phyloP scores from a whole-genome alignment of 1,284 basidiomycete genomes.

The Cryptococcus hybrid region DNA sequence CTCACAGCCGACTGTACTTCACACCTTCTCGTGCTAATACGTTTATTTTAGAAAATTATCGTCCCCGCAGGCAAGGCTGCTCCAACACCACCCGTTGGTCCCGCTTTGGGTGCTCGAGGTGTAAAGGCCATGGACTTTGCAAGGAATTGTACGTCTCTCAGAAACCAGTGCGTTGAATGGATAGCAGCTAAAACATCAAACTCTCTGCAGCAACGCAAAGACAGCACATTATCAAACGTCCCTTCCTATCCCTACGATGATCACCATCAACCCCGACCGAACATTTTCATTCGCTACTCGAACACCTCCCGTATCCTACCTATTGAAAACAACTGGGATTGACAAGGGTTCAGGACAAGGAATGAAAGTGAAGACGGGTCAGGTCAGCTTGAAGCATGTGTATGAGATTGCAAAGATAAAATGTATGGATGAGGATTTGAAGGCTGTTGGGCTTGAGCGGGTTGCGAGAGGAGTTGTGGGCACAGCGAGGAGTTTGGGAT shows the following conservation, averaged over 20 bases:
- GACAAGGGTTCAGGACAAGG: slow-evolving; percentile 72
- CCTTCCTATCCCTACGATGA: slow-evolving; percentile 83
- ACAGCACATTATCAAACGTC: slow-evolving; percentile 86
- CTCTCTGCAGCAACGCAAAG: slow-evolving; percentile 66
- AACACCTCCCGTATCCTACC: slow-evolving; percentile 86
- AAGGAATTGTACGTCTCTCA: slow-evolving; percentile 73
- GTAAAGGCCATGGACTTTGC: slow-evolving; percentile 99
- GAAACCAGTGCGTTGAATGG: slow-evolving; percentile 63
- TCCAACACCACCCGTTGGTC: slow-evolving; percentile 94
- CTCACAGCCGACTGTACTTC: neutral
- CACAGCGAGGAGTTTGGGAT: slow-evolving; percentile 77
- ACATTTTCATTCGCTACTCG: slow-evolving; percentile 91
- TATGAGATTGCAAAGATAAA: slow-evolving; percentile 99
- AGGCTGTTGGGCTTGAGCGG: slow-evolving; percentile 75
- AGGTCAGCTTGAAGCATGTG: slow-evolving; percentile 91
- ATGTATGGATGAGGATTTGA: slow-evolving; percentile 80
- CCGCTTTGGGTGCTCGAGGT: slow-evolving; percentile 94
- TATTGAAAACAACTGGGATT: slow-evolving; percentile 87
- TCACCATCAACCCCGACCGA: slow-evolving; percentile 92
- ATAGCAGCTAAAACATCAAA: neutral
- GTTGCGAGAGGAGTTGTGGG: slow-evolving; percentile 83
- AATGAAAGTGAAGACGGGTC: slow-evolving; percentile 58
- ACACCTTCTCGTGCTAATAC: too few species aligned
- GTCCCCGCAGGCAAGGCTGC: slow-evolving; percentile 93
- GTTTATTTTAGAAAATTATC: slow-evolving; percentile 65